Evolutionary conservation across 352 stramenopile genomes (phyloP), one percentile per base, ranked within the genome.

Genomic region (Globisporangium takayamanum): DNA sequence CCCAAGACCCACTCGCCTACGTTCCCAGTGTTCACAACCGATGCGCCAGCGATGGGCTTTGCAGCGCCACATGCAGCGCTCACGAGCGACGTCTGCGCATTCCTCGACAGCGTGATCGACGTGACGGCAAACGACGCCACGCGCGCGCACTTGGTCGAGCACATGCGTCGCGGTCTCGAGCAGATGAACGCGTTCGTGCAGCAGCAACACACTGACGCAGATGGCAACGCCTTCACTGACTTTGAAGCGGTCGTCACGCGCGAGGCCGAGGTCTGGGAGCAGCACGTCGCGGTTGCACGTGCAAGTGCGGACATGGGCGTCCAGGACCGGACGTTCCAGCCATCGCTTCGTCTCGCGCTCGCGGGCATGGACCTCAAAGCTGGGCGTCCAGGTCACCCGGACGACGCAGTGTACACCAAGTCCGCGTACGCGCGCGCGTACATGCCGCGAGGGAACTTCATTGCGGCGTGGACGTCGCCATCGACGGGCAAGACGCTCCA

Each of bases 381-480:
- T 3, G 80, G 79, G 2, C 68, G 66, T 8, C 73, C 75, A 0
- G 80, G 80, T n/a, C 75, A 73, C 37, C 80, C 83, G 0, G 83
- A 93, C 47, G 83, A 93, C 52, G 57, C 67, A 10, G 79, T 93
- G 51, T 93, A 93, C 68, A 70, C 79, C 26, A 69, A 69, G 30
- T 83, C 68, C 14, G 62, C 71, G 50, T 93, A 91, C 58, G 79
- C 79, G 16, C 76, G 83, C 53, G 67, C 80, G 66, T 78, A 72
- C 69, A 73, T 89, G 50, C 83, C 83, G 33, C 77, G 83, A 0
- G 83, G 83, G 30, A 93, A 93, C 64, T 93, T 80, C 60, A 65
- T 93, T 18, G 76, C 71, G 22, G 64, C 84, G 51, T 90, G 69
- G 69, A n/a, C 7, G 12, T 22, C 55, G 37, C 41, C 33, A 20